A percentile compares a stretch with the other conserved stretches of the same genome.
These are phyloP conservation scores for Verticillium nubilum DNA, from an alignment of 2,329 filamentous ascomycete genomes.

Conservation along the genomic window DNA sequence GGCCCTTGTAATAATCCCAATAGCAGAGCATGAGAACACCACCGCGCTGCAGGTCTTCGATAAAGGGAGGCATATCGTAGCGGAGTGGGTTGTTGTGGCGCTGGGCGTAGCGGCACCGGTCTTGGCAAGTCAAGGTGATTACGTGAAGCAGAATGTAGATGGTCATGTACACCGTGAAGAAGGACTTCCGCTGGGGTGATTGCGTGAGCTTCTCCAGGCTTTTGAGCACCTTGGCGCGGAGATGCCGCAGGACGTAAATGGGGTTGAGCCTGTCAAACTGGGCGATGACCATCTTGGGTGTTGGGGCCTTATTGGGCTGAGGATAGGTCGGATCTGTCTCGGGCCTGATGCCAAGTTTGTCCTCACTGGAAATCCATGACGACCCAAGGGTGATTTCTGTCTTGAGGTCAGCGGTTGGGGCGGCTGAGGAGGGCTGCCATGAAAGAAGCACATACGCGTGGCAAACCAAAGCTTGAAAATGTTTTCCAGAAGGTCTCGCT, in stretches of 20 bases:
- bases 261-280: conserved; percentile 39
- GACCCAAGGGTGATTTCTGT: conserved; percentile 34
- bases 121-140: conserved; percentile 30
- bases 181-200: conserved; percentile 20
- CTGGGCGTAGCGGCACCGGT: conserved; percentile 22
- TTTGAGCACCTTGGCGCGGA: conserved; percentile 25
- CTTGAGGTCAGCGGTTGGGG: not conserved
- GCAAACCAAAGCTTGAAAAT: conserved; percentile 41
- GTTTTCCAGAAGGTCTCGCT: conserved; percentile 29
- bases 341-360: conserved; percentile 35
- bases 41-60: conserved; percentile 38
- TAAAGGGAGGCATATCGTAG: conserved; percentile 33
- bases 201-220: conserved; percentile 27
- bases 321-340: conserved; percentile 30
- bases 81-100: conserved; percentile 16
- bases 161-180: conserved; percentile 25
- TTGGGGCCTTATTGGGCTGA: conserved; percentile 26
- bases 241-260: conserved; percentile 25
- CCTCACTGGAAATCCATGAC: conserved; percentile 31
- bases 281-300: conserved; percentile 38
- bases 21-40: conserved; percentile 39
- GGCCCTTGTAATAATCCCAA: conserved; percentile 40
- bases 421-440: not conserved
- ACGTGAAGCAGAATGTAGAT: conserved; percentile 36
- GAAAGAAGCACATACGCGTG: conserved; percentile 30